A percentile compares a stretch with the other conserved stretches of the same genome.
phyloP scores from a whole-genome alignment of 1,284 basidiomycete species.

The Pseudozyma sp. region DNA sequence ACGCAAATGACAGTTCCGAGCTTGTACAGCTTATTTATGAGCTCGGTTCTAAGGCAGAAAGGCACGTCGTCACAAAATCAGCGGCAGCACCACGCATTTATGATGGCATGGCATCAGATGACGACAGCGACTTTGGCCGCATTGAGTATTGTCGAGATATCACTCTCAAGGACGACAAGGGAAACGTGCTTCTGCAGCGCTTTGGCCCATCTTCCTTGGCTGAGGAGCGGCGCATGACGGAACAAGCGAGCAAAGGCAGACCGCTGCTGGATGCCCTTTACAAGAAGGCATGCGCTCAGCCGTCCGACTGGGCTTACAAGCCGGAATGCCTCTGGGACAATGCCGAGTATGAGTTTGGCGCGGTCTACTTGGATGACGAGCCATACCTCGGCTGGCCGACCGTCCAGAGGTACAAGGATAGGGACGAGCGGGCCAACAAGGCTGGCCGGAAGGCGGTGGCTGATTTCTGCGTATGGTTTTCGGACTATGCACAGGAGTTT shows the following conservation, averaged over 20 bases:
- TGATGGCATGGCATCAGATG: too few species aligned
- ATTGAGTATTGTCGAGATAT: not conserved
- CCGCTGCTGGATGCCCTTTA: not conserved
- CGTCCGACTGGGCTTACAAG: too few species aligned
- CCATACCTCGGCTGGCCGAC: constrained; percentile 1
- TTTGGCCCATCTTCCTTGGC: constrained; percentile 1
- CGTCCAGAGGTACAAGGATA: not conserved
- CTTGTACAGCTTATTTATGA: too few species aligned
- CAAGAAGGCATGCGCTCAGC: not conserved
- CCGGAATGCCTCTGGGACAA: not conserved
- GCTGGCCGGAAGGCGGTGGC: not conserved
- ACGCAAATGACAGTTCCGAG: too few species aligned
- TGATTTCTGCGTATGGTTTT: constrained; percentile 7
- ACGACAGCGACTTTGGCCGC: too few species aligned
- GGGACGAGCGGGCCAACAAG: not conserved
- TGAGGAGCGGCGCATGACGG: not conserved
- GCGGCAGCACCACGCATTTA: too few species aligned
- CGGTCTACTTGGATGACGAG: not conserved
- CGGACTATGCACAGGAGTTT: not conserved
- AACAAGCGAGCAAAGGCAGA: not conserved
- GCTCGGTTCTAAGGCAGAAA: too few species aligned
- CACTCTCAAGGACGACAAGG: not conserved
- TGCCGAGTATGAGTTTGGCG: not conserved
- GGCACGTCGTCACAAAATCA: too few species aligned
- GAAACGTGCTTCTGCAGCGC: not conserved